A percentile compares a stretch with the other conserved stretches of the same genome.
phyloP scores from a whole-genome alignment of 2,329 filamentous ascomycete genomes.

The Talaromyces sp. region DNA sequence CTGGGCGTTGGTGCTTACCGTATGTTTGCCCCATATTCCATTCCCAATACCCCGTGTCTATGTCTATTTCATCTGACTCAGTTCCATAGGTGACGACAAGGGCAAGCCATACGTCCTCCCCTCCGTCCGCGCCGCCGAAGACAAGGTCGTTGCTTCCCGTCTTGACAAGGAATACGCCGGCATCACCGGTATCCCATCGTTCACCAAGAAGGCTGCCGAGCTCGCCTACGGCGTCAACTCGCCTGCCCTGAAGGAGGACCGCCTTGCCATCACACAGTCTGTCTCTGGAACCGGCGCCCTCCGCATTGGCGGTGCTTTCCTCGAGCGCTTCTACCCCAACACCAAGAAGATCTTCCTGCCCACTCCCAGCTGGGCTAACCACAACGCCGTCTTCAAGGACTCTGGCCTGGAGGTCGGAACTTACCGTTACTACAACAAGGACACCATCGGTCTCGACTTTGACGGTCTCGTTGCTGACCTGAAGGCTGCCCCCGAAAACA shows the following conservation, averaged over 20 bases:
- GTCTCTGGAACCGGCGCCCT: conserved; percentile 97
- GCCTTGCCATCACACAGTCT: conserved; percentile 90
- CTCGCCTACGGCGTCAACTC: conserved; percentile 86
- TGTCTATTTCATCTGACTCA: not conserved
- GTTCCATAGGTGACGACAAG: conserved; percentile 64
- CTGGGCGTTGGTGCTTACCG: conserved; percentile 97
- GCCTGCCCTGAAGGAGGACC: conserved; percentile 64
- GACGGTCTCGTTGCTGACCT: conserved; percentile 88
- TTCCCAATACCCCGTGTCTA: not conserved
- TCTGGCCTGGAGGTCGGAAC: conserved; percentile 84
- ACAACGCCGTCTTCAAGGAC: conserved; percentile 93
- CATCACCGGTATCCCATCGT: conserved; percentile 91
- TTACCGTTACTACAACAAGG: conserved; percentile 99
- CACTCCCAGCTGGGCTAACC: conserved; percentile 95
- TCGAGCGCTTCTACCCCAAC: conserved; percentile 83
- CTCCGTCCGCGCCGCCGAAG: conserved; percentile 83
- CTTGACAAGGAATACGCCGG: conserved; percentile 97
- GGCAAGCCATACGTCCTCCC: conserved; percentile 98
- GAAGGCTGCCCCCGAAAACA: conserved; percentile 78
- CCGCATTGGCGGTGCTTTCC: conserved; percentile 89
- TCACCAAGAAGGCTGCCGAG: conserved; percentile 85
- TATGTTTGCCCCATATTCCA: conserved; percentile 22
- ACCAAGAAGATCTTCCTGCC: conserved; percentile 97
- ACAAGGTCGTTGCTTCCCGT: conserved; percentile 70
- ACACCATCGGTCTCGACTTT: conserved; percentile 96